Conservation (phyloP, 495 filamentous ascomycete genomes). For the Wilcoxina mikolae region DNA sequence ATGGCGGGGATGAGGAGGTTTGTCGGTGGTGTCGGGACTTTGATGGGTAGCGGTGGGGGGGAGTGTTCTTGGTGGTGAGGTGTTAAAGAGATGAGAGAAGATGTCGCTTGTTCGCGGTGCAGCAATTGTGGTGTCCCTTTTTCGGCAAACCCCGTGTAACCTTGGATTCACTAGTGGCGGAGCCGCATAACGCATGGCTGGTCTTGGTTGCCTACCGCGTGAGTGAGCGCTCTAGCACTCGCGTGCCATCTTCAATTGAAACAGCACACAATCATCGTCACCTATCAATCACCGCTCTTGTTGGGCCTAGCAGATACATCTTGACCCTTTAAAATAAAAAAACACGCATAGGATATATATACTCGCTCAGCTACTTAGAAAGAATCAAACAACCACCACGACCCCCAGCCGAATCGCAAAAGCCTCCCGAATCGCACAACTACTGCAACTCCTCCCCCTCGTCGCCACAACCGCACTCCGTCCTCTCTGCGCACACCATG, state of each 20-base stretch:
- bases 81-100: not conserved
- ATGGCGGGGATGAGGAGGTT: no score
- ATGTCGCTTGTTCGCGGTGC: not conserved
- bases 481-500: constrained; percentile 54
- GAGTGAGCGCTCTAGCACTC: no score
- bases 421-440: constrained; percentile 57
- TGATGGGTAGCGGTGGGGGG: not conserved
- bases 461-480: constrained; percentile 54
- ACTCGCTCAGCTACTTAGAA: no score
- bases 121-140: not conserved
- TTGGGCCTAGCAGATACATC: not conserved
- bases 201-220: no score
- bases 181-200: no score
- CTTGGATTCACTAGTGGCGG: not conserved
- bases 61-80: not conserved
- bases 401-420: constrained; percentile 50
- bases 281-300: no score
- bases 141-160: not conserved
- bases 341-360: not conserved
- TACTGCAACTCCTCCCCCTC: constrained; percentile 46
- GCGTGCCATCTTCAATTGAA: not conserved
- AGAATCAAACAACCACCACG: constrained; percentile 33
- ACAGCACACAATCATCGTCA: not conserved
- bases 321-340: not conserved
- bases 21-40: no score